Evolutionary conservation across 345 rosid genomes (phyloP).

Genomic region (Eucalyptus viminalis): DNA sequence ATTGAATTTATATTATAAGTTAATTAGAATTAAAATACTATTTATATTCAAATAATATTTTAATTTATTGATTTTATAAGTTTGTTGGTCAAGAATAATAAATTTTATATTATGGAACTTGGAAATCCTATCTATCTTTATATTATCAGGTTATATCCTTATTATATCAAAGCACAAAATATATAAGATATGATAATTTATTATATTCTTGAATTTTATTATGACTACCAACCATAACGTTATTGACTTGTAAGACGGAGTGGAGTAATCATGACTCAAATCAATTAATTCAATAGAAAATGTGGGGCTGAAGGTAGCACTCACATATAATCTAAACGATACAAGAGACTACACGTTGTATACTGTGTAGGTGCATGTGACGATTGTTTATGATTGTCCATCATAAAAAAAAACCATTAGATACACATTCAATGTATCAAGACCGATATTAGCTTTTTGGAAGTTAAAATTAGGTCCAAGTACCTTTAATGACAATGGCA

Average conservation of each 20-base stretch:
- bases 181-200: no score
- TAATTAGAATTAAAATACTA: no score
- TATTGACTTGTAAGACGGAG: neutral
- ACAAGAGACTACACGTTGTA: rapidly evolving
- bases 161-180: no score
- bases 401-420: neutral
- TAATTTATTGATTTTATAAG: no score
- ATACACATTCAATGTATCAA: neutral
- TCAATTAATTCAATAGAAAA: no score
- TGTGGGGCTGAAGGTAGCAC: neutral
- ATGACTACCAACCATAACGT: neutral
- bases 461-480: neutral
- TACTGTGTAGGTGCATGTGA: rapidly evolving
- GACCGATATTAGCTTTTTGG: neutral
- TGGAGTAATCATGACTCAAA: neutral
- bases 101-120: no score
- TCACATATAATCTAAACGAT: neutral
- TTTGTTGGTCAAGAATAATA: no score
- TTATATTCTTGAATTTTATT: no score
- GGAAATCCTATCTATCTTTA: no score
- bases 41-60: no score
- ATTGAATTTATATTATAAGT: no score
- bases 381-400: neutral
- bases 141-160: neutral
- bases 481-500: neutral